Evolutionary conservation across 2,329 filamentous ascomycete species (phyloP).

Genomic region (Pseudopyrenochaeta lycopersici): DNA sequence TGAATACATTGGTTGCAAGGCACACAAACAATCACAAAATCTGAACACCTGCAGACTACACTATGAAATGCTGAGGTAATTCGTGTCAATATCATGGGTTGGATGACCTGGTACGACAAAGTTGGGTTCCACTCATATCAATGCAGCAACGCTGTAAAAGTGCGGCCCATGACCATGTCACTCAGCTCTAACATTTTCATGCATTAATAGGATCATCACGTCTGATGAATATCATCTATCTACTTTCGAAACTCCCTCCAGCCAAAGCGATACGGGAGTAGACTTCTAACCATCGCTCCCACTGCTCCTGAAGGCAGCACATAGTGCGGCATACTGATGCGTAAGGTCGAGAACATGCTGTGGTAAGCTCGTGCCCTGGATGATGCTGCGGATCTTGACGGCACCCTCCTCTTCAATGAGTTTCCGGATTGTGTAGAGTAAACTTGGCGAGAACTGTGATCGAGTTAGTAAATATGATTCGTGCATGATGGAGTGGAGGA

Average conservation of each 20-base stretch:
- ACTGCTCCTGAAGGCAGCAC: slow-evolving; percentile 92
- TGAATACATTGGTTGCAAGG: slow-evolving; percentile 51
- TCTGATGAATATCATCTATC: neutral
- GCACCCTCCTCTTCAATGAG: slow-evolving; percentile 97
- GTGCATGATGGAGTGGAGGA: neutral
- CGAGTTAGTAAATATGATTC: slow-evolving; percentile 2
- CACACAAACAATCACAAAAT: slow-evolving; percentile 15
- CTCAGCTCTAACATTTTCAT: slow-evolving; percentile 18
- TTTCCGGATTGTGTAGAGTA: slow-evolving; percentile 86
- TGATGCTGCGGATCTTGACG: slow-evolving; percentile 95
- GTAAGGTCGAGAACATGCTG: slow-evolving; percentile 94
- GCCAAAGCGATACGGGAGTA: neutral
- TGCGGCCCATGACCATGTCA: neutral
- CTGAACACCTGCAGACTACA: neutral
- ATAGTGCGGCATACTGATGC: slow-evolving; percentile 94
- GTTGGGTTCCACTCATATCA: too few relatives aligned
- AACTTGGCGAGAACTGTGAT: slow-evolving; percentile 82
- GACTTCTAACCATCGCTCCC: slow-evolving; percentile 78
- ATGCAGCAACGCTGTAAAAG: too few relatives aligned
- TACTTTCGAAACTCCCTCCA: neutral
- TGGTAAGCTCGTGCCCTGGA: slow-evolving; percentile 92
- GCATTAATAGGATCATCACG: slow-evolving; percentile 15
- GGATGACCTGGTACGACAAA: too few relatives aligned
- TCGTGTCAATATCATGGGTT: too few relatives aligned
- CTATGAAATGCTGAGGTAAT: too few relatives aligned